Evolutionary conservation across 305 asterid genomes (phyloP).

Genomic region (Ruellia speciosa): DNA sequence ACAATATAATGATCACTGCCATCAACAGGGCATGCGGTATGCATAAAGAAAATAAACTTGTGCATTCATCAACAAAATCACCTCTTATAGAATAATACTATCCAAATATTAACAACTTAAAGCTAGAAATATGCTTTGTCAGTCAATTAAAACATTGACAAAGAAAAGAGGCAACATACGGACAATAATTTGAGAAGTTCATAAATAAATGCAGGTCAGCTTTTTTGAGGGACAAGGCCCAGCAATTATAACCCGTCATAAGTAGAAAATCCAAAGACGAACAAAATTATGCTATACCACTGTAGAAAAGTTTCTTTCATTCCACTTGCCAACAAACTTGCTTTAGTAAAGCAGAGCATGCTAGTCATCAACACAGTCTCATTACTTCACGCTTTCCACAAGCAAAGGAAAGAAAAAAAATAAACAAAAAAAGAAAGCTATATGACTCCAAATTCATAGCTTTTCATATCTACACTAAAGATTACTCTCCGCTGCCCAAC

Average conservation of each 20-base stretch:
- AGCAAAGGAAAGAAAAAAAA: conserved; percentile 14
- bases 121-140: neutral
- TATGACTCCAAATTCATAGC: neutral
- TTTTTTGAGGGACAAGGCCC: conserved; percentile 27
- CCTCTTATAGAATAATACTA: conserved; percentile 1
- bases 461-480: no score
- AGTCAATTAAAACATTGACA: conserved; percentile 9
- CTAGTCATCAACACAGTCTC: conserved; percentile 22
- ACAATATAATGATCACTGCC: conserved; percentile 1
- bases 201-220: conserved; percentile 14
- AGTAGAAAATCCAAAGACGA: conserved; percentile 27
- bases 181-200: conserved; percentile 15
- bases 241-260: conserved; percentile 34
- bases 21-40: conserved; percentile 6
- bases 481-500: no score
- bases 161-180: conserved; percentile 9
- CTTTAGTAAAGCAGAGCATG: conserved; percentile 33
- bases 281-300: conserved; percentile 43
- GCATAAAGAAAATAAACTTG: neutral
- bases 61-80: conserved; percentile 4
- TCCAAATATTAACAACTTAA: neutral
- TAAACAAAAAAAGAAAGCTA: conserved; percentile 8
- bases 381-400: conserved; percentile 22
- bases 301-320: conserved; percentile 28
- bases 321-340: conserved; percentile 29